Evolutionary conservation across 306 rosid species (phyloP), one percentile per base, ranked within the genome.

Genomic region (Vigna unguiculata): DNA sequence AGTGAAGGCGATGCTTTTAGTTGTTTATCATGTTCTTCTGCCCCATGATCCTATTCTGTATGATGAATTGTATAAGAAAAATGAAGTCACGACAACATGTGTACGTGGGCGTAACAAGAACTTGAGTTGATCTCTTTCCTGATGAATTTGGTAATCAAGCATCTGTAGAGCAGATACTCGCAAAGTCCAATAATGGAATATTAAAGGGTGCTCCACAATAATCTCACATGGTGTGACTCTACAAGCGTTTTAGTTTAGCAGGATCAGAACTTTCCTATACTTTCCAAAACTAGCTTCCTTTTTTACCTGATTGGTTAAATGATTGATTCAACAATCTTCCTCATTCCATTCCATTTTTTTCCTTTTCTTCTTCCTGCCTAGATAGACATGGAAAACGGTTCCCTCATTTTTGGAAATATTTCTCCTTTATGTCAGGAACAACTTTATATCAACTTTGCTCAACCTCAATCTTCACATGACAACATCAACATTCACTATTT

Each of bases 401-500:
- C 71, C 57, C 1, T 63, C 76, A 3, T 71, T 81, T 78, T 46
- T 61, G 79, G 85, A 65, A 82, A 66, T 57, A 7, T 38, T 78
- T 53, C 64, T 34, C 67, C 53, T 70, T 72, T 53, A 52, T 80
- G 65, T 77, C 82, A 84, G 13, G 21, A 38, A 16, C 0, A 68
- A 47, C 78, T 41, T 60, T 17, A 34, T 68, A 58, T 74, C 76
- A 67, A 71, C 75, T 74, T 19, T 55, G 69, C 63, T 72, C 21
- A 74, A 72, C 73, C 79, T 41, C 68, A 80, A 76, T 53, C 79
- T 72, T 80, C 84, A 69, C 90, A 83, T 87, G 86, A 72, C 79
- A 63, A 61, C 6, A 24, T 74, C 58, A 72, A 48, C 68, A 49
- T 78, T 81, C 83, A 67, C 55, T 12, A 60, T 60, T 32, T 32